A percentile compares a stretch with the other conserved stretches of the same genome.
Conservation (phyloP, 2,329 filamentous ascomycete species). For the Aspergillus aculeatinus region DNA sequence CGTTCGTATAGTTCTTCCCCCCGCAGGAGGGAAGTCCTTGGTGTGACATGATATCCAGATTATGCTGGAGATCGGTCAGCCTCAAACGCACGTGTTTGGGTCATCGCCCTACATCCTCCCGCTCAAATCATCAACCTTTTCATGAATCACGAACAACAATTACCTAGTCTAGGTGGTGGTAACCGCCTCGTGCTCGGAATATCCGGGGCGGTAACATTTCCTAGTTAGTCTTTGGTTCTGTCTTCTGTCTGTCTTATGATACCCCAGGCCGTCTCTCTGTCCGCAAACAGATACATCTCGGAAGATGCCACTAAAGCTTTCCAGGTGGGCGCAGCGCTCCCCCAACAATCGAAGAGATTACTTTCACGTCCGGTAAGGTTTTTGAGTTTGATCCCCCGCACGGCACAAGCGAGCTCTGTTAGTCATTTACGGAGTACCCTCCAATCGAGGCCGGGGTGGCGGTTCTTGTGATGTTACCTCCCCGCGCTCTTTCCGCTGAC, state of each 20-base stretch:
- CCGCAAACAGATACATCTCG: not conserved
- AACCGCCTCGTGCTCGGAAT: not conserved
- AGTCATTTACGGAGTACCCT: not conserved
- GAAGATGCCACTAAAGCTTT: not conserved
- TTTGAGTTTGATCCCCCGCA: constrained; percentile 2
- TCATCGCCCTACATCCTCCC: not conserved
- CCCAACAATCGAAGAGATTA: not conserved
- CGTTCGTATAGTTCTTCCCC: not conserved
- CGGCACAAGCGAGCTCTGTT: constrained; percentile 1
- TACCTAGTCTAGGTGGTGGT: not conserved
- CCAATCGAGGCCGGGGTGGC: constrained; percentile 2
- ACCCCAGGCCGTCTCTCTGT: not conserved
- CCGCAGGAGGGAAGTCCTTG: not conserved
- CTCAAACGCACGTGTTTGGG: not conserved
- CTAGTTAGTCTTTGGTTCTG: not conserved
- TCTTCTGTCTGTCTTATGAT: too few relatives aligned
- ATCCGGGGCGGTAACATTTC: not conserved
- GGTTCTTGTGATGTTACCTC: constrained; percentile 2
- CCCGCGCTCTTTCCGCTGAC: not conserved
- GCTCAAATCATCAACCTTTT: not conserved
- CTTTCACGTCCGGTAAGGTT: not conserved
- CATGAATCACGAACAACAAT: not conserved
- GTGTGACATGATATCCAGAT: not conserved
- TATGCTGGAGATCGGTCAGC: not conserved
- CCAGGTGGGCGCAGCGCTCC: not conserved